Evolutionary conservation across 2,329 filamentous ascomycete genomes (phyloP), one percentile per base, ranked within the genome.

Genomic region (Fusarium hostae): DNA sequence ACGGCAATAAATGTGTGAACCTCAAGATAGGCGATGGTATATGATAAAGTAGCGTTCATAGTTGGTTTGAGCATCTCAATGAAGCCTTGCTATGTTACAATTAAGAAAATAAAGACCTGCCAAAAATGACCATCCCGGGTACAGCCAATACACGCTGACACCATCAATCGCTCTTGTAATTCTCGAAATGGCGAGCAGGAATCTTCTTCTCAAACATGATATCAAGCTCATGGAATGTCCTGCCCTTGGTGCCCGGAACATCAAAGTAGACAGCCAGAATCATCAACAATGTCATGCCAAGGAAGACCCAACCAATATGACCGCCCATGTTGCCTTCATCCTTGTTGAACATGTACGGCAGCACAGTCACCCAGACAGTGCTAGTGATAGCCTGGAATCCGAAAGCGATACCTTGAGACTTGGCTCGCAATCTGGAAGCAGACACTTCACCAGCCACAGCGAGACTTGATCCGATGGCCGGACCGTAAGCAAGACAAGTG

Each of bases 321-420:
- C 62, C 58, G 9, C 61, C 47, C 58, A 64, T 64, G 6, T 64
- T 63, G 6, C 58, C 58, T 2, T 64, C 22, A 24, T 64, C 61
- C 34, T 63, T 64, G 28, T 64, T 64, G 28, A 64, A 64, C 58
- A 63, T 64, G 20, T 63, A 64, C 0, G 61, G 47, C 11, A 64
- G 22, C 0, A 64, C 58, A 16, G 47, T 64, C 2, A 64, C 61
- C 61, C 61, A 64, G 9, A 64, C 28, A 28, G 61, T 64, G 28
- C 58, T 52, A 1, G 57, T 39, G 1, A 64, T 54, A 3, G 61
- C 57, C 22, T 63, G 40, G 22, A 63, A 64, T 15, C 39, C 34
- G 15, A 63, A 64, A 10, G 58, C 58, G 8, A 63, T 64, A 40
- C 61, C 61, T 4, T 64, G 47, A 6, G 58, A 64, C 15, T 63